These are phyloP conservation scores for Dioscorea alata DNA, from an alignment of 106 monocot genomes.

Conservation along the genomic window DNA sequence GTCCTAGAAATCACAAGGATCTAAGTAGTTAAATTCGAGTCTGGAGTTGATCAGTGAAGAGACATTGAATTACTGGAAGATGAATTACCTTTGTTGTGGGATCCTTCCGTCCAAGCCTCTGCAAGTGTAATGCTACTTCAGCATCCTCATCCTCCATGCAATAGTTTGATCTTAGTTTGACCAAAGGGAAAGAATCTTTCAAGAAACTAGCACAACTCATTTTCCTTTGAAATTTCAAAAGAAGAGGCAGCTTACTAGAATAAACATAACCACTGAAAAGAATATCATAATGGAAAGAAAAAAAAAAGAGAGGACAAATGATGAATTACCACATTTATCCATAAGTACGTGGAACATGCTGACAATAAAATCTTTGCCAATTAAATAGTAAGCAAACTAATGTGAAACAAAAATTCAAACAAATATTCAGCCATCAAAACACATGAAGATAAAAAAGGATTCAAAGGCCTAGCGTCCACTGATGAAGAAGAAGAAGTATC, in stretches of 20 bases:
- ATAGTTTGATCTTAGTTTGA: constrained; percentile 10
- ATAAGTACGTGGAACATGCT: no score
- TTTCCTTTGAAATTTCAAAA: not conserved
- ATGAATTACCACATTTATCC: no score
- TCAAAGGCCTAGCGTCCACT: constrained; percentile 13
- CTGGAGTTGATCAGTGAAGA: no score
- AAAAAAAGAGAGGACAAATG: not conserved
- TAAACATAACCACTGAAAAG: not conserved
- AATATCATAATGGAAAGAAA: not conserved
- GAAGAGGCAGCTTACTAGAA: not conserved
- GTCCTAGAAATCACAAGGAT: no score
- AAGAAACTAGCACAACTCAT: not conserved
- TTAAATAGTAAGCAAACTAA: no score
- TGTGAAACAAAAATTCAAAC: no score
- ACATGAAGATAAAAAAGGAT: no score
- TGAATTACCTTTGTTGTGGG: constrained; percentile 77
- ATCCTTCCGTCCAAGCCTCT: constrained; percentile 90
- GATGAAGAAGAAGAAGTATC: constrained; percentile 44
- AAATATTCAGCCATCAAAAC: no score
- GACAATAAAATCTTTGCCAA: no score
- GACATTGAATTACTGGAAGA: no score
- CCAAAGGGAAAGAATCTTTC: not conserved
- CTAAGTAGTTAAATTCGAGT: no score
- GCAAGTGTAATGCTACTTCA: constrained; percentile 78
- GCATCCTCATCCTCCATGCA: constrained; percentile 55